Conservation (phyloP, 2,329 filamentous ascomycete genomes). For the Botrytis medusae region DNA sequence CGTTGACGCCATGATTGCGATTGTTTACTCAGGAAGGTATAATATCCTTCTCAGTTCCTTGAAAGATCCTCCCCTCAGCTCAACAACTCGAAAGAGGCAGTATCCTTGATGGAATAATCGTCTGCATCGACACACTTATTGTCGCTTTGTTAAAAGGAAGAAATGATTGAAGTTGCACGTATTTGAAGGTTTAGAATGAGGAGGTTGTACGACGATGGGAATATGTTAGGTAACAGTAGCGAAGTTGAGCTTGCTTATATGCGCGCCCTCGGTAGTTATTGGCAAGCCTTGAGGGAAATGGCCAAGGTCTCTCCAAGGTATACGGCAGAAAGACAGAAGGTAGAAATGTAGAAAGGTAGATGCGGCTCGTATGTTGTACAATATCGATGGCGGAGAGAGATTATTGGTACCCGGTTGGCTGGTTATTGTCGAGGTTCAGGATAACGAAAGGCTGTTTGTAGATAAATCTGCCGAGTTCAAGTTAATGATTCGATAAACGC, state of each 20-base stretch:
- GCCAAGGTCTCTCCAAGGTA: background rate
- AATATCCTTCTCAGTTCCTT: slow-evolving; percentile 26
- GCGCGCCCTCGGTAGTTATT: slow-evolving; percentile 12
- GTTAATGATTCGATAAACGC: slow-evolving; percentile 1
- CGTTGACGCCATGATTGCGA: slow-evolving; percentile 44
- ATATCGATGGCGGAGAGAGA: slow-evolving; percentile 11
- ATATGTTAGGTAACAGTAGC: slow-evolving; percentile 14
- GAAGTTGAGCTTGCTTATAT: slow-evolving; percentile 14
- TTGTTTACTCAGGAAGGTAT: slow-evolving; percentile 24
- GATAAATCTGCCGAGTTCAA: slow-evolving; percentile 17
- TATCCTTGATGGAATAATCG: slow-evolving; percentile 39
- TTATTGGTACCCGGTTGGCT: slow-evolving; percentile 18
- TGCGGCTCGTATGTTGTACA: slow-evolving; percentile 16
- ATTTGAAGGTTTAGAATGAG: slow-evolving; percentile 19
- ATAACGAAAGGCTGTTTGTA: slow-evolving; percentile 16
- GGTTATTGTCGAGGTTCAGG: slow-evolving; percentile 17
- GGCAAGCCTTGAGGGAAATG: slow-evolving; percentile 1
- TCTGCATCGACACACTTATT: slow-evolving; percentile 41
- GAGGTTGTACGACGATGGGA: slow-evolving; percentile 12
- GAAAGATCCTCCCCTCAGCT: slow-evolving; percentile 25
- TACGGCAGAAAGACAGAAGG: slow-evolving; percentile 1
- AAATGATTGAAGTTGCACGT: slow-evolving; percentile 18
- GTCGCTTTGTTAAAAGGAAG: slow-evolving; percentile 3
- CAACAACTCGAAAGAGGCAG: slow-evolving; percentile 42
- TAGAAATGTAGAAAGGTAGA: background rate